Percentiles rank a stretch among this genome's conserved stretches.
phyloP scores from a whole-genome alignment of 2,329 filamentous ascomycete genomes.

The Camillea tinctor region DNA sequence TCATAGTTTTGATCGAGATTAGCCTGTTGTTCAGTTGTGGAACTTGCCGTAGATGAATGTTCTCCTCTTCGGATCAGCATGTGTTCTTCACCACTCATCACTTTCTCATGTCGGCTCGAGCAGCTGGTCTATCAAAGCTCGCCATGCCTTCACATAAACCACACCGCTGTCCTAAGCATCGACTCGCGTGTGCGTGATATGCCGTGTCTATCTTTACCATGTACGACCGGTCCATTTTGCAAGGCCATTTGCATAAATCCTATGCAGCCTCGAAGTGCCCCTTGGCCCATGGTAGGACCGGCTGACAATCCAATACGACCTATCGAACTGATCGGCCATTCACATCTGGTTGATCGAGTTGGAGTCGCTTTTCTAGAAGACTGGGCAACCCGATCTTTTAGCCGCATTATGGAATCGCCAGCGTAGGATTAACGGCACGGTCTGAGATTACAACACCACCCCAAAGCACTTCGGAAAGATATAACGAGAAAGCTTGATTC shows the following conservation, averaged over 20 bases:
- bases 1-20: constrained; percentile 21
- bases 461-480: neutral
- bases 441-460: constrained; percentile 1
- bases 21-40: constrained; percentile 19
- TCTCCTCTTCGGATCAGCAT: constrained; percentile 2
- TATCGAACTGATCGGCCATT: neutral
- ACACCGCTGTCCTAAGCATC: neutral
- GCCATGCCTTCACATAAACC: neutral
- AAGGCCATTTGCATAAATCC: neutral
- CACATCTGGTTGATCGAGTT: neutral
- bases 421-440: neutral
- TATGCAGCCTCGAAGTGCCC: neutral
- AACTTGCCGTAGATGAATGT: constrained; percentile 12
- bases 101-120: constrained; percentile 13
- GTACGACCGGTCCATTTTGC: neutral
- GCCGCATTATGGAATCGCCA: neutral
- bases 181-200: neutral
- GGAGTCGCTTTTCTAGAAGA: constrained; percentile 3
- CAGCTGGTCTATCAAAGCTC: constrained; percentile 4
- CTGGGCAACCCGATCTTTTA: neutral
- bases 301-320: neutral
- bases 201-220: constrained; percentile 1
- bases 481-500: constrained; percentile 8
- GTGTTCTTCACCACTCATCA: neutral
- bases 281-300: neutral